A percentile compares a stretch with the other conserved stretches of the same genome.
These are phyloP conservation scores for Colletotrichum neosansevieriae DNA, from an alignment of 2,329 filamentous ascomycete genomes.

Conservation along the genomic window DNA sequence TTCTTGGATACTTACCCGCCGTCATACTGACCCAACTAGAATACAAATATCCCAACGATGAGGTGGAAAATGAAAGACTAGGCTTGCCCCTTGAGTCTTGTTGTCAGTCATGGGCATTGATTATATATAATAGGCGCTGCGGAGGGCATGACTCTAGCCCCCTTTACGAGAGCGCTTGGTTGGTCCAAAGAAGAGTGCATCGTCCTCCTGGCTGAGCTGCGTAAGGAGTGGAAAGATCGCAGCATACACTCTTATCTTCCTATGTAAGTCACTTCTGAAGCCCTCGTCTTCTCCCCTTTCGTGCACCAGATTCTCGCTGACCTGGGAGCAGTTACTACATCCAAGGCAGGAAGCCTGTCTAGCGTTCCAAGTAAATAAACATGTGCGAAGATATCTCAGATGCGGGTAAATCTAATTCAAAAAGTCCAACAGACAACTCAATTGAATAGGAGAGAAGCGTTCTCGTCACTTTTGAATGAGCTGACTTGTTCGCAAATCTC, in stretches of 20 bases:
- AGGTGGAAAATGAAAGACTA: slow-evolving; percentile 31
- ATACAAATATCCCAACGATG: slow-evolving; percentile 37
- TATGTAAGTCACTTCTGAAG: slow-evolving; percentile 39
- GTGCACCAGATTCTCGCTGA: not conserved
- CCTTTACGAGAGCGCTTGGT: slow-evolving; percentile 45
- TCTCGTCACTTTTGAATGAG: too few relatives aligned
- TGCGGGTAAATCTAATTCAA: too few relatives aligned
- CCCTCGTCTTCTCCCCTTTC: too few relatives aligned
- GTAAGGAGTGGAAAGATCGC: slow-evolving; percentile 45
- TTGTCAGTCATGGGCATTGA: too few relatives aligned
- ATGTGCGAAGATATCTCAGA: too few relatives aligned
- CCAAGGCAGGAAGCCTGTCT: not conserved
- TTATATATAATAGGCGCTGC: slow-evolving; percentile 28
- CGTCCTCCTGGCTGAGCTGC: slow-evolving; percentile 43
- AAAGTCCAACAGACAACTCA: too few relatives aligned
- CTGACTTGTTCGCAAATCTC: too few relatives aligned
- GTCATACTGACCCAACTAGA: slow-evolving; percentile 14
- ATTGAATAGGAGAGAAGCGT: too few relatives aligned
- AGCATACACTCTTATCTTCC: slow-evolving; percentile 46
- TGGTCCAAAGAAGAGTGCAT: slow-evolving; percentile 45
- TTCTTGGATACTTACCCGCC: not conserved
- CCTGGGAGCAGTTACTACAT: not conserved
- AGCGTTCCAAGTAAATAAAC: too few relatives aligned
- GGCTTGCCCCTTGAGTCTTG: not conserved
- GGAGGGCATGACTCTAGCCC: slow-evolving; percentile 45